Evolutionary conservation across 345 rosid genomes (phyloP), one percentile per base, ranked within the genome.

Genomic region (Turritis glabra): DNA sequence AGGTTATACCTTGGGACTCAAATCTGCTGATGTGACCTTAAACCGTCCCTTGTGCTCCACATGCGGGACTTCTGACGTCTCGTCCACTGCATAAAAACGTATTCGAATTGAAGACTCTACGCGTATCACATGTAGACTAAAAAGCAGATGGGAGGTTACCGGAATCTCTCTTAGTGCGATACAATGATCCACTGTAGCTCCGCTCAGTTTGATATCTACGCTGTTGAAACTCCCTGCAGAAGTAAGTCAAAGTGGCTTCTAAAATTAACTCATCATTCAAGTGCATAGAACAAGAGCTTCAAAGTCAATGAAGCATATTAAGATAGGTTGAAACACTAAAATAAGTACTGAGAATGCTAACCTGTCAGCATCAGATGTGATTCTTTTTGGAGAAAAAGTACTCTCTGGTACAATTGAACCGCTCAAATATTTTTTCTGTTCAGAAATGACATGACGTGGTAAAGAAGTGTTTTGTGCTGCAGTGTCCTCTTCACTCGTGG

Each of bases 31-130:
- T 51, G 92, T 95, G 64, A 90, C 88, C 82, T 95, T 85, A 84
- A 95, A 95, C 44, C 99, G 93, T 73, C 97, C 99, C 84, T 80
- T 92, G 67, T 85, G 83, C 79, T 85, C 93, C 77, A 92, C 86
- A 64, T 92, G 79, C 26, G 92, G 89, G 59, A 90, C 93, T 72
- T 91, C 95, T 58, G 97, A 76, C 30, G 85, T 27, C 79, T 92
- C 97, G 48, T 92, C 99, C 52, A 69, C 90, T 87, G 82, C 75
- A 80, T 25, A 59, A n/a, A 65, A 21, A 22, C 26, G 27, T 3
- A 73, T 73, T 58, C 0, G 11, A 46, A 62, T 52, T 17, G 38
- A 52, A 32, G 57, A 69, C 66, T 30, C 71, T 40, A 41, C 43
- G 41, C 62, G 19, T 56, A 43, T 38, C 66, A 72, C 80, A n/a